Evolutionary conservation across 768 basidiomycete genomes (phyloP).

Genomic region (Hygrophorus pudorinus): DNA sequence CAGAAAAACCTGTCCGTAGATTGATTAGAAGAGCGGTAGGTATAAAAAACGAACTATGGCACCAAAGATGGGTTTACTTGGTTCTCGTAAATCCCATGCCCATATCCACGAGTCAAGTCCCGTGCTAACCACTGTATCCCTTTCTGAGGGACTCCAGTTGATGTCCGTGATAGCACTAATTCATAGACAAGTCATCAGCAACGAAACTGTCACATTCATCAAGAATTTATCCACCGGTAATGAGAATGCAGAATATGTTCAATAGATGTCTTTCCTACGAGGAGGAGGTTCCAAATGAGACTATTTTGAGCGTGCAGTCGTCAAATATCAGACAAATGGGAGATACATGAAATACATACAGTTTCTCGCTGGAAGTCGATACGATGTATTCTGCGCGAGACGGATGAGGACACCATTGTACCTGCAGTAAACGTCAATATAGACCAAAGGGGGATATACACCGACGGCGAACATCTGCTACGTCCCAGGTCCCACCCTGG

Average conservation of each 20-base stretch:
- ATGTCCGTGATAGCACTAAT: slow-evolving; percentile 87
- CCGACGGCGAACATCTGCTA: slow-evolving; percentile 45
- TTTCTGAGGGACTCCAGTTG: slow-evolving; percentile 89
- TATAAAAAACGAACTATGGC: slow-evolving; percentile 34
- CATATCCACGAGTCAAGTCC: slow-evolving; percentile 92
- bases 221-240: slow-evolving; percentile 29
- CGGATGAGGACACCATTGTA: slow-evolving; percentile 86
- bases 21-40: neutral
- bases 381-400: slow-evolving; percentile 72
- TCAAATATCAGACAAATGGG: neutral
- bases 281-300: slow-evolving; percentile 89
- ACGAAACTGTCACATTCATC: neutral
- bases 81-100: slow-evolving; percentile 82
- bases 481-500: slow-evolving; percentile 95
- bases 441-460: neutral
- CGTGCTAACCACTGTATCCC: slow-evolving; percentile 79
- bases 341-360: slow-evolving; percentile 36
- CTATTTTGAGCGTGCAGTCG: slow-evolving; percentile 22
- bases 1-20: slow-evolving; percentile 24
- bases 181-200: too few species aligned
- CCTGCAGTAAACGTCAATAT: slow-evolving; percentile 14
- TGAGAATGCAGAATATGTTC: slow-evolving; percentile 82
- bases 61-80: slow-evolving; percentile 70
- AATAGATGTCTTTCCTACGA: slow-evolving; percentile 68
- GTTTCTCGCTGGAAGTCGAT: slow-evolving; percentile 81